Evolutionary conservation across 129 eudicot genomes (phyloP).

Genomic region (Smallanthus sonchifolius): DNA sequence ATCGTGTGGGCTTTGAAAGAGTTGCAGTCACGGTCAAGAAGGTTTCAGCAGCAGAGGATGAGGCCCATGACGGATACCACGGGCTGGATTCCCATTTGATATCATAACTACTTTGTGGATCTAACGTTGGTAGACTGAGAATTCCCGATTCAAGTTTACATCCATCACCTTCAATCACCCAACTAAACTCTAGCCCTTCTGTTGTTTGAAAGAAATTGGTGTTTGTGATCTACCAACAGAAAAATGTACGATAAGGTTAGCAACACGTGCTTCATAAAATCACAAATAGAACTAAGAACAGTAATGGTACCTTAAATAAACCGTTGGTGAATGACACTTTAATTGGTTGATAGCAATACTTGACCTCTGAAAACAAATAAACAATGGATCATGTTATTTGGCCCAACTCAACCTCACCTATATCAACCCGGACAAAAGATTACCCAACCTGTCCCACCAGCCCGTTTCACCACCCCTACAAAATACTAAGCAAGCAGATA

Average conservation of each 20-base stretch:
- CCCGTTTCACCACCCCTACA: constrained; percentile 7
- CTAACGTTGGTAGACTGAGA: constrained; percentile 48
- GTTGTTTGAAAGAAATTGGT: constrained; percentile 69
- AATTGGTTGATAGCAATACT: constrained; percentile 87
- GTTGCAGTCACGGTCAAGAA: constrained; percentile 64
- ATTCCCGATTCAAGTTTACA: constrained; percentile 64
- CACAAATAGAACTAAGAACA: not conserved
- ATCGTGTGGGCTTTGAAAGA: constrained; percentile 54
- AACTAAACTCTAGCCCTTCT: constrained; percentile 52
- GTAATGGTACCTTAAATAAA: constrained; percentile 56
- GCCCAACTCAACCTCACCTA: not conserved
- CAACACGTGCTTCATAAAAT: constrained; percentile 10
- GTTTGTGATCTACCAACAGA: constrained; percentile 57
- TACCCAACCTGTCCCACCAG: not conserved
- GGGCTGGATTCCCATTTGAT: constrained; percentile 70
- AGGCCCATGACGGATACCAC: constrained; percentile 60
- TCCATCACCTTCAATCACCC: constrained; percentile 85
- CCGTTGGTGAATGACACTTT: constrained; percentile 59
- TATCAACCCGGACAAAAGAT: not conserved
- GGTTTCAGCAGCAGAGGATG: constrained; percentile 52
- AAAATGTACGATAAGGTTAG: constrained; percentile 5
- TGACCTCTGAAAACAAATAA: constrained; percentile 67
- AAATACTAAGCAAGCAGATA: not conserved
- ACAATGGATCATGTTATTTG: not conserved
- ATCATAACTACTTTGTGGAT: constrained; percentile 57